Evolutionary conservation across 2,329 filamentous ascomycete genomes (phyloP).

Genomic region (Aspergillus pseudoglaucus): DNA sequence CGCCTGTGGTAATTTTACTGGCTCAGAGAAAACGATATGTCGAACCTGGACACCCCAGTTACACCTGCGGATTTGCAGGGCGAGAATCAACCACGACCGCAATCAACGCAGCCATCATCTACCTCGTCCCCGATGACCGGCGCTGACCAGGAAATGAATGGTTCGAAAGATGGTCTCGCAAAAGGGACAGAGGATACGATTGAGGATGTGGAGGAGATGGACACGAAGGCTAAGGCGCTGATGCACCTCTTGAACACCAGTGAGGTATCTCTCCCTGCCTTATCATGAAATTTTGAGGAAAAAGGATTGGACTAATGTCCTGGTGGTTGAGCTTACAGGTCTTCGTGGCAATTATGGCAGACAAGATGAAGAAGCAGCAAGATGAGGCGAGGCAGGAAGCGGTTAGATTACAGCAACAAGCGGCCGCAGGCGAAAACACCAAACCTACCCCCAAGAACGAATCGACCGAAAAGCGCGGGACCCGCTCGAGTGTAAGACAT

Average conservation of each 20-base stretch:
- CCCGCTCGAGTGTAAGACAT: constrained; percentile 25
- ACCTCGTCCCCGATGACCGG: constrained; percentile 25
- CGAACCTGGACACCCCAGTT: constrained; percentile 18
- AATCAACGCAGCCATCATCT: constrained; percentile 27
- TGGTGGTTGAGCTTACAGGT: constrained; percentile 25
- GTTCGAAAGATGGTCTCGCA: constrained; percentile 4
- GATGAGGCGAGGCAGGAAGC: constrained; percentile 36
- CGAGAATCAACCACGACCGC: constrained; percentile 16
- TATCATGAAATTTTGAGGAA: neutral
- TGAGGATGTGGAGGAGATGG: constrained; percentile 34
- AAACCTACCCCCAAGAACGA: constrained; percentile 14
- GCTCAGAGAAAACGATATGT: constrained; percentile 14
- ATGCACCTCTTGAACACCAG: constrained; percentile 42
- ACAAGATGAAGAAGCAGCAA: constrained; percentile 44
- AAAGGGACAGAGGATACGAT: constrained; percentile 13
- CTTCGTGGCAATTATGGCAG: constrained; percentile 45
- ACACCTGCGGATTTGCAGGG: constrained; percentile 21
- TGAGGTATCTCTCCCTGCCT: constrained; percentile 24
- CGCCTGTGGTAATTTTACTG: neutral
- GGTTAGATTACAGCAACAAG: constrained; percentile 23
- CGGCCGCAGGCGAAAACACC: constrained; percentile 19
- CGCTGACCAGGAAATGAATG: constrained; percentile 9
- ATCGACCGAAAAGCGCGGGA: constrained; percentile 21
- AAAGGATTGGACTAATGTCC: neutral
- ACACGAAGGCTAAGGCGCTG: constrained; percentile 38